These are phyloP conservation scores for Raddia guianensis DNA, from an alignment of 176 grass and related monocot species.

Conservation along the genomic window DNA sequence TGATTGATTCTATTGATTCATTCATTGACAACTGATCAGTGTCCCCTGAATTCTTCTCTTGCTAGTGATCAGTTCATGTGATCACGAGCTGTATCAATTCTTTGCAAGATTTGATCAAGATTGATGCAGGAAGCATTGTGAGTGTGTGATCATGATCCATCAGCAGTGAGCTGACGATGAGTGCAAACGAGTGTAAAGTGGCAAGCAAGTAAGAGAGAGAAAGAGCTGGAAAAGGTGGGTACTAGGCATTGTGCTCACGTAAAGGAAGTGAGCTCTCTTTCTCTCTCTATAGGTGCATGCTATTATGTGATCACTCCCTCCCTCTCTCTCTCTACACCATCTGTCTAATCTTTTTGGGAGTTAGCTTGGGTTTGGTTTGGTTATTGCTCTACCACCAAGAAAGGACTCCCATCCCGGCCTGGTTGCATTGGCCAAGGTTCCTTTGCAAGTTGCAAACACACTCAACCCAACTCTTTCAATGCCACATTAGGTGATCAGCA, in stretches of 20 bases:
- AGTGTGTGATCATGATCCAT: slow-evolving; percentile 1
- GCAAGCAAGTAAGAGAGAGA: slow-evolving; percentile 13
- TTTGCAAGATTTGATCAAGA: neutral
- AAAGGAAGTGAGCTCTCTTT: slow-evolving; percentile 42
- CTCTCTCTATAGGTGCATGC: neutral
- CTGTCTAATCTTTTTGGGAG: slow-evolving; percentile 32
- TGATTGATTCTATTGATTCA: slow-evolving; percentile 47
- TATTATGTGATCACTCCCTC: slow-evolving; percentile 28
- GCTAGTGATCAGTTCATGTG: neutral
- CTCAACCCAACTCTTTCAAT: slow-evolving; percentile 6
- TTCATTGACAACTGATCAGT: slow-evolving; percentile 1
- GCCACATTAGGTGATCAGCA: slow-evolving; percentile 17
- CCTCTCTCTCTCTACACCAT: slow-evolving; percentile 13
- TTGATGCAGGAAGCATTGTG: neutral
- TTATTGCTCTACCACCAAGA: slow-evolving; percentile 54
- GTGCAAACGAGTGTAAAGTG: slow-evolving; percentile 55
- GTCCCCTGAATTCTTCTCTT: neutral
- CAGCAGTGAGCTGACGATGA: slow-evolving; percentile 39
- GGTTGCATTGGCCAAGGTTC: neutral
- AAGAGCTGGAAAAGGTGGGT: slow-evolving; percentile 46
- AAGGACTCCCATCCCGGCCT: slow-evolving; percentile 9
- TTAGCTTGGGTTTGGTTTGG: slow-evolving; percentile 47
- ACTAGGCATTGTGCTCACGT: slow-evolving; percentile 67
- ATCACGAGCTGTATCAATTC: neutral
- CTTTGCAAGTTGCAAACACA: slow-evolving; percentile 31